Evolutionary conservation across 2,329 filamentous ascomycete genomes (phyloP).

Genomic region (Aspergillus terreus): DNA sequence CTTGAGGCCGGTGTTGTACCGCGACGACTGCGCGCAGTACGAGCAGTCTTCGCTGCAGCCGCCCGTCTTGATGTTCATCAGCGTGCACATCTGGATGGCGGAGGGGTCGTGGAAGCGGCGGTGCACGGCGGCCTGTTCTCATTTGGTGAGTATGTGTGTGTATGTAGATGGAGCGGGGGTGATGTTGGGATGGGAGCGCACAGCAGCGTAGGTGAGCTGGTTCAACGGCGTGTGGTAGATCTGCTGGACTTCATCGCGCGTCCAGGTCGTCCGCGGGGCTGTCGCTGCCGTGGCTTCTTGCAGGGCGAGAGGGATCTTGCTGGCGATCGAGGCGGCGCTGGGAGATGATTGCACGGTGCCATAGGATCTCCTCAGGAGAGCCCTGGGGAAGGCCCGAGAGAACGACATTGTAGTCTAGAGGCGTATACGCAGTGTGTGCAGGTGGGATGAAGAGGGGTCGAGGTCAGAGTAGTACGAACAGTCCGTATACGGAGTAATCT

Average conservation of each 20-base stretch:
- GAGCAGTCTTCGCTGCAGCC: conserved; percentile 90
- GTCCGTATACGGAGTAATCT: too few relatives aligned
- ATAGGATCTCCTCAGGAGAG: conserved; percentile 30
- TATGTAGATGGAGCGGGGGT: not conserved
- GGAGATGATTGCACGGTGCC: conserved; percentile 38
- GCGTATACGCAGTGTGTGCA: too few relatives aligned
- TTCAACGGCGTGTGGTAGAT: conserved; percentile 80
- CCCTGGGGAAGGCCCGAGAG: conserved; percentile 26
- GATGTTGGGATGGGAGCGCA: conserved; percentile 38
- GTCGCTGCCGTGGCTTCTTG: conserved; percentile 35
- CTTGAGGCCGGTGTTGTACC: conserved; percentile 72
- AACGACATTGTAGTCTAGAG: conserved; percentile 22
- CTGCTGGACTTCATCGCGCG: conserved; percentile 72
- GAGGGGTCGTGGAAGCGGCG: conserved; percentile 79
- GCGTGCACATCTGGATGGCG: conserved; percentile 84
- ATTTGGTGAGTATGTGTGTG: not conserved
- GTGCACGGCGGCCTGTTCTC: conserved; percentile 67
- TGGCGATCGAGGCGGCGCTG: conserved; percentile 28
- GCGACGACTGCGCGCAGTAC: conserved; percentile 86
- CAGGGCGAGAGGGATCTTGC: conserved; percentile 28
- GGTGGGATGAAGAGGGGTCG: too few relatives aligned
- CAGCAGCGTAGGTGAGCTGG: conserved; percentile 71
- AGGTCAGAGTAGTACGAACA: too few relatives aligned
- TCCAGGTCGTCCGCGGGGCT: conserved; percentile 69
- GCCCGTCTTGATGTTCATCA: conserved; percentile 96